Conservation (phyloP, 768 basidiomycete species). For the Rickenella mellea region DNA sequence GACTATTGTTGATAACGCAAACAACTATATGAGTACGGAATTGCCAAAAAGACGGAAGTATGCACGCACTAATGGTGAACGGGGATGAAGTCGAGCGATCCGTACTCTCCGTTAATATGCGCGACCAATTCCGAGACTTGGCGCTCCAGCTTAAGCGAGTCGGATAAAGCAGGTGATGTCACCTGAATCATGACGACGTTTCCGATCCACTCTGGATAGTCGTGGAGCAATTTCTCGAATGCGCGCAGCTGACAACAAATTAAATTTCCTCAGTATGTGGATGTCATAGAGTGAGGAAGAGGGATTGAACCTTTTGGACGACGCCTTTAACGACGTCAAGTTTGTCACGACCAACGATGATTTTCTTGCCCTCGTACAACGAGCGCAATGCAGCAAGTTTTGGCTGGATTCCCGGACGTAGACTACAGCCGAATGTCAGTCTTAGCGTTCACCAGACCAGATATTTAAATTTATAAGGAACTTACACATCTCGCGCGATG, state of each 20-base stretch:
- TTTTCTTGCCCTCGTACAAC: slow-evolving; percentile 94
- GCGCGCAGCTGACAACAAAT: slow-evolving; percentile 60
- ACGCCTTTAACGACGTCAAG: slow-evolving; percentile 98
- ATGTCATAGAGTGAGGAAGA: background rate
- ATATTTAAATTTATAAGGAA: slow-evolving; percentile 8
- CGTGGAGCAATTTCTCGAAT: slow-evolving; percentile 87
- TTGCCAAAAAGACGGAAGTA: slow-evolving; percentile 4
- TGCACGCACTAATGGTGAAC: slow-evolving; percentile 92
- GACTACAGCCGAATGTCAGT: slow-evolving; percentile 23
- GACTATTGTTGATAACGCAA: slow-evolving; percentile 35
- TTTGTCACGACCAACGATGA: slow-evolving; percentile 96
- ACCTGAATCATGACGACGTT: slow-evolving; percentile 87
- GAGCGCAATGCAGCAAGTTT: slow-evolving; percentile 77
- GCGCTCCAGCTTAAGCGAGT: slow-evolving; percentile 88
- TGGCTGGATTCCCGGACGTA: slow-evolving; percentile 77
- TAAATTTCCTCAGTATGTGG: background rate
- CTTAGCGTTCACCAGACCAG: slow-evolving; percentile 2
- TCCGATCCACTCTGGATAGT: slow-evolving; percentile 93
- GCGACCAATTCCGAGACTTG: slow-evolving; percentile 91
- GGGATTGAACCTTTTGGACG: slow-evolving; percentile 67
- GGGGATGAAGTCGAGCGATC: slow-evolving; percentile 88
- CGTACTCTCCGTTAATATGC: slow-evolving; percentile 93
- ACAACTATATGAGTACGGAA: background rate
- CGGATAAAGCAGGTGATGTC: slow-evolving; percentile 85
- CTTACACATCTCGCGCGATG: slow-evolving; percentile 71